Conservation (phyloP, 2,329 filamentous ascomycete genomes). For the Paramyrothecium roridum region DNA sequence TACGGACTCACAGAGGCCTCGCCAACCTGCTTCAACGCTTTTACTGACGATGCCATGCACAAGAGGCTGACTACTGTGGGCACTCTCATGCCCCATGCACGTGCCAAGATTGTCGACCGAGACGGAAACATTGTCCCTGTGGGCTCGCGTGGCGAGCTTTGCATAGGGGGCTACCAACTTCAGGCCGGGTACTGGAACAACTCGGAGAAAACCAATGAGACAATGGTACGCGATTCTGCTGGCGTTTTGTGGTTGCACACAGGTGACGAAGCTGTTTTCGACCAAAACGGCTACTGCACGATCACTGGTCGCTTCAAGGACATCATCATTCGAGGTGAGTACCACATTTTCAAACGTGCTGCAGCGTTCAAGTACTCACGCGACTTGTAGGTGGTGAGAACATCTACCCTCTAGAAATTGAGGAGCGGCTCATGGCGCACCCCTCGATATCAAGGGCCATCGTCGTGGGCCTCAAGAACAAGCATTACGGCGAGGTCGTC, state of each 20-base stretch:
- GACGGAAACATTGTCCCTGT: conserved; percentile 64
- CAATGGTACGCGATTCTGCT: conserved; percentile 49
- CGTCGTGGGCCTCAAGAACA: conserved; percentile 66
- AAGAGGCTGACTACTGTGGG: conserved; percentile 70
- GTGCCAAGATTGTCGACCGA: conserved; percentile 73
- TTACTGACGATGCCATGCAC: conserved; percentile 67
- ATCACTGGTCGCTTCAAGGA: conserved; percentile 79
- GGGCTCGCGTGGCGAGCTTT: conserved; percentile 69
- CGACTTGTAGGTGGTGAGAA: conserved; percentile 63
- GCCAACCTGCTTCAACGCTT: conserved; percentile 78
- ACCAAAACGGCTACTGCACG: conserved; percentile 65
- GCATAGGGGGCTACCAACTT: conserved; percentile 74
- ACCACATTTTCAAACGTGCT: not conserved
- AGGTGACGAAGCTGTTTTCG: conserved; percentile 67
- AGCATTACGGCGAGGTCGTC: conserved; percentile 72
- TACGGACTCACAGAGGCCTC: conserved; percentile 76
- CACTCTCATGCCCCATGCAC: conserved; percentile 70
- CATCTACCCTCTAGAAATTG: conserved; percentile 71
- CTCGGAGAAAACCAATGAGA: conserved; percentile 66
- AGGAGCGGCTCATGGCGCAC: conserved; percentile 67
- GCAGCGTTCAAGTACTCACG: conserved; percentile 11
- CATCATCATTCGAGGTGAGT: conserved; percentile 68
- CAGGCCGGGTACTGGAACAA: conserved; percentile 69
- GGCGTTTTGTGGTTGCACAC: conserved; percentile 62
- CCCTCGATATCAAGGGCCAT: conserved; percentile 60